Conservation (phyloP, 495 filamentous ascomycete genomes). For the Xylaria longipes region DNA sequence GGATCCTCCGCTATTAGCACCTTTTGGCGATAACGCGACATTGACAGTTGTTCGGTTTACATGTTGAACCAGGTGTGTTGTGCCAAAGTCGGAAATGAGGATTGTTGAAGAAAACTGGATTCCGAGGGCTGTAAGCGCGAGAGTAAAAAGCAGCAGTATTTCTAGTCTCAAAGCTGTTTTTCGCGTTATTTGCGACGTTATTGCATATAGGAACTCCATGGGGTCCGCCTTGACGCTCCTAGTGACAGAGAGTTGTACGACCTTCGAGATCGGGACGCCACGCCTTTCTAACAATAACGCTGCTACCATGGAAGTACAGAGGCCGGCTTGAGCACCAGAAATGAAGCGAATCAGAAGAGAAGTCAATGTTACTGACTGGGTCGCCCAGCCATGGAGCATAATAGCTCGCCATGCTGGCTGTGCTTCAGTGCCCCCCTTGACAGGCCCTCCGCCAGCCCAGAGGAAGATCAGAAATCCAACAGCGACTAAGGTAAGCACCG, state of each 20-base stretch:
- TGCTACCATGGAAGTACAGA: slow-evolving; percentile 2
- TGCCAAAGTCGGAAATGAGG: slow-evolving; percentile 7
- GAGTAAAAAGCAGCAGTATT: neutral
- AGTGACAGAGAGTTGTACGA: neutral
- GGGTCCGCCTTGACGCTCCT: neutral
- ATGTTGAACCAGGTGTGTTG: neutral
- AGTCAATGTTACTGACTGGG: neutral
- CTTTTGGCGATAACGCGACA: neutral
- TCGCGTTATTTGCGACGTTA: neutral
- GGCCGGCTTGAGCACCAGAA: neutral
- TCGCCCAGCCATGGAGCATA: neutral
- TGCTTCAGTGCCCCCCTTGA: neutral
- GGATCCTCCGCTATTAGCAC: neutral
- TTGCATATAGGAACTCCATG: neutral
- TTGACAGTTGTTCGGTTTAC: neutral
- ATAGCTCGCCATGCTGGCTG: neutral
- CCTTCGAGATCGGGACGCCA: neutral
- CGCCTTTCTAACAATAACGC: slow-evolving; percentile 5
- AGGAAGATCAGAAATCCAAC: slow-evolving; percentile 3
- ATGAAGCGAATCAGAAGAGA: neutral
- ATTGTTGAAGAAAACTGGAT: slow-evolving; percentile 16
- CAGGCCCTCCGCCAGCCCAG: slow-evolving; percentile 1
- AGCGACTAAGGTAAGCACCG: neutral
- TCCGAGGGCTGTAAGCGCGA: neutral
- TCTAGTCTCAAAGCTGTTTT: neutral